Base-by-base conservation (phyloP, 305 asterid genomes). In the Fraxinus latifolia region DNA sequence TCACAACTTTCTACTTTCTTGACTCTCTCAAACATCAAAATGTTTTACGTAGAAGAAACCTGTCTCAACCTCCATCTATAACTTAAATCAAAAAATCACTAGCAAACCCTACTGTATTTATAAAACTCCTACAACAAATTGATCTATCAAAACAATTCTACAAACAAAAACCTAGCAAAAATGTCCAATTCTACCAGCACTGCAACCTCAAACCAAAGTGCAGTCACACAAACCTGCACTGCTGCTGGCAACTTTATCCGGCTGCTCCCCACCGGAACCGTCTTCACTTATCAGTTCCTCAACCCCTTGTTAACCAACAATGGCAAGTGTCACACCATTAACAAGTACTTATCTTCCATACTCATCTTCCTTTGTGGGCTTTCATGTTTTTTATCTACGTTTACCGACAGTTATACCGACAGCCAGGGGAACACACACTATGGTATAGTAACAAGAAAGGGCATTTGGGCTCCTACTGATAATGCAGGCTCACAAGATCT, bases 361-460 rank as follows among this genome's bases (percentile, higher is more conserved):
- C 81, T 93, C 47, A 83, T 88, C 50, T 78, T 81, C 17, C 2
- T 85, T 0, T 90, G 93, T 39, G 91, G 90, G 29, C 31, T 90
- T 9, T 86, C 90, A 0, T 91, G 97, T 71, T 88, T 86, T 62
- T 87, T 93, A 72, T 84, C 97, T 74, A 86, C 94, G 4, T 93
- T 93, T 79, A 93, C 97, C 4, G 97, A 93, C 42, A 93, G 96
- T 82, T 93, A 89, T 81, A 79, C 44, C 14, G 94, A 92, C 76
- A 44, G 23, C 32, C 84, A 88, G 1, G 95, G 97, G 0, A 73
- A 60, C 37, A 74, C 68, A 0, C 95, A 78, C 23, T 92, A 90
- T 19, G 97, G 91, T 27, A 78, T 92, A 58, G 97, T 91, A 1
- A 93, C 97, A 0, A 50, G 74, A 4, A 93, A 81, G 34, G 97